Conservation (phyloP, 176 grass and related monocot species). For the Triticum timopheevii region DNA sequence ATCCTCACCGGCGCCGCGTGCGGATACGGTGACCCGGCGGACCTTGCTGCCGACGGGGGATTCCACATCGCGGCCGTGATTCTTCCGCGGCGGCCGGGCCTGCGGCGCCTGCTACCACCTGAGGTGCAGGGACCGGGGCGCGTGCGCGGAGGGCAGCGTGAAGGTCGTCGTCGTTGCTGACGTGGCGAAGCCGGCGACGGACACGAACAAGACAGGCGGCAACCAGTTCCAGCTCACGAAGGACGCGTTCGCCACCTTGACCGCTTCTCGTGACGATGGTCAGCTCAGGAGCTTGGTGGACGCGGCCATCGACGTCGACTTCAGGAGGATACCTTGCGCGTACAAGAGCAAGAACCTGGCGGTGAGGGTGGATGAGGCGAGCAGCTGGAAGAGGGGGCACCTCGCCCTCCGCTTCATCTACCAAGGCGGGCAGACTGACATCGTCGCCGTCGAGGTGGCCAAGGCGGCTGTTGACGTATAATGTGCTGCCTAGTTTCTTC, state of each 20-base stretch:
- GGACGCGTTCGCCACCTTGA: constrained; percentile 49
- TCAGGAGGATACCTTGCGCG: constrained; percentile 52
- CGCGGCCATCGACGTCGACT: constrained; percentile 21
- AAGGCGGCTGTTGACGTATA: too few species aligned
- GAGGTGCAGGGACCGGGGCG: constrained; percentile 29
- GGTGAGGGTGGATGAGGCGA: constrained; percentile 42
- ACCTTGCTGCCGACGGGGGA: not conserved
- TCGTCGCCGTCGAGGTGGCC: constrained; percentile 57
- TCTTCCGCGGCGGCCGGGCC: constrained; percentile 36
- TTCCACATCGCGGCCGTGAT: constrained; percentile 31
- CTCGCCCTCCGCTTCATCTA: constrained; percentile 56
- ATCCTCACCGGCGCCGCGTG: constrained; percentile 12
- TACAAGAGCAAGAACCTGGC: constrained; percentile 47
- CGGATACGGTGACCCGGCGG: constrained; percentile 15
- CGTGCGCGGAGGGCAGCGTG: constrained; percentile 47
- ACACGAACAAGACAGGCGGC: too few species aligned
- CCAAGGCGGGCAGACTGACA: constrained; percentile 69
- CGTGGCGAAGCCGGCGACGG: not conserved
- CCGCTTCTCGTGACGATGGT: not conserved
- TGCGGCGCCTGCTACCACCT: constrained; percentile 51
- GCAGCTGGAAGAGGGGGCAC: not conserved
- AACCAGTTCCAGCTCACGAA: constrained; percentile 18
- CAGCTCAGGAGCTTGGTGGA: not conserved
- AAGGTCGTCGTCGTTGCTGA: constrained; percentile 47
- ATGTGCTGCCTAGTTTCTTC: too few species aligned